Conservation (phyloP, 495 filamentous ascomycete species). For the Penicillium pancosmium region DNA sequence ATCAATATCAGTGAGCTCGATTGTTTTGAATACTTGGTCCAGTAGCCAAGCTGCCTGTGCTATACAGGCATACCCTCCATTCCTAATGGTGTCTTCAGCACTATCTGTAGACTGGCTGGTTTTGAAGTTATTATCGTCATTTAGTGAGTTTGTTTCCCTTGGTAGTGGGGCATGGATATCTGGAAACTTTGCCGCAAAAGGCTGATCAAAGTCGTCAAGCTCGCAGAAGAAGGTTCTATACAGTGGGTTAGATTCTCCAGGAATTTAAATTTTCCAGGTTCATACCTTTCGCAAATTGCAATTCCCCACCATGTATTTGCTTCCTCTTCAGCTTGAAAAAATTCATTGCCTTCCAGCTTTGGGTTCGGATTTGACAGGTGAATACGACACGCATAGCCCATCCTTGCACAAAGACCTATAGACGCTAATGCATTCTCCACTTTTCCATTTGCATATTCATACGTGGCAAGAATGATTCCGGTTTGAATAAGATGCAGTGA, state of each 20-base stretch:
- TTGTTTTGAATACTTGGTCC: slow-evolving; percentile 25
- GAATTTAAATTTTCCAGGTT: not conserved
- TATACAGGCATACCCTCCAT: slow-evolving; percentile 26
- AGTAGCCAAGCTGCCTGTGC: slow-evolving; percentile 36
- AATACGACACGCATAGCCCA: slow-evolving; percentile 28
- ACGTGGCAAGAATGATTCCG: slow-evolving; percentile 32
- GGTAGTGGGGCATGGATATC: slow-evolving; percentile 10
- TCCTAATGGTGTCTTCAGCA: not conserved
- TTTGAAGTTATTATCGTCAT: not conserved
- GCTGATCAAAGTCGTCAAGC: slow-evolving; percentile 5
- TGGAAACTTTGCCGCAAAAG: slow-evolving; percentile 12
- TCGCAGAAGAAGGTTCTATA: slow-evolving; percentile 13
- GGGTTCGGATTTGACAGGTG: slow-evolving; percentile 6
- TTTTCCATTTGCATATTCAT: slow-evolving; percentile 34
- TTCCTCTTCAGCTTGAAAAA: slow-evolving; percentile 25
- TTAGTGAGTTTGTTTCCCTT: not conserved
- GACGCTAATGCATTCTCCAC: slow-evolving; percentile 32
- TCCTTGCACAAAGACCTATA: slow-evolving; percentile 33
- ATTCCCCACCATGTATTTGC: slow-evolving; percentile 41
- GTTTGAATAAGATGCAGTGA: slow-evolving; percentile 41
- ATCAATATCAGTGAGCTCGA: slow-evolving; percentile 19
- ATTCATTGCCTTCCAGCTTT: slow-evolving; percentile 4
- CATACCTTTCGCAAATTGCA: slow-evolving; percentile 4
- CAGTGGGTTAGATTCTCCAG: not conserved
- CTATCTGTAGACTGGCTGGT: not conserved